A percentile compares a stretch with the other conserved stretches of the same genome.
Conservation (phyloP, 768 basidiomycete genomes). For the Punctularia strigosozonata region DNA sequence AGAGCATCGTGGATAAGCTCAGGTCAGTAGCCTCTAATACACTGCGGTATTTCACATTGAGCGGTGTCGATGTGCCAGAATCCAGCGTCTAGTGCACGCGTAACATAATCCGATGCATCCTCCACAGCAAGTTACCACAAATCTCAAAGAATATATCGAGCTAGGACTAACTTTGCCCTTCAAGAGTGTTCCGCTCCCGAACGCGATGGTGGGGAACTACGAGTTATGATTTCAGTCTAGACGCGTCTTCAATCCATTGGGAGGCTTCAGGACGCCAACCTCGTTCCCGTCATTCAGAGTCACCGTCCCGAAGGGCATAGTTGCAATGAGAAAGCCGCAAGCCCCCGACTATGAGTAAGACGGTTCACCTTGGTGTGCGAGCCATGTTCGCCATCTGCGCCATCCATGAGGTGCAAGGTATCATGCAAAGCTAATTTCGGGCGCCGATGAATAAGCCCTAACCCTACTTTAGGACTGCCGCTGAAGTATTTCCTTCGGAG, state of each 20-base stretch:
- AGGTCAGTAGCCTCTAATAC: too few species aligned
- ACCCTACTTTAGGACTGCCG: too few species aligned
- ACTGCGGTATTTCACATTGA: constrained; percentile 22
- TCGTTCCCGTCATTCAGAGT: background rate
- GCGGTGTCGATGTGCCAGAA: constrained; percentile 48
- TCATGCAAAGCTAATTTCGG: too few species aligned
- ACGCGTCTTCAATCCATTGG: too few species aligned
- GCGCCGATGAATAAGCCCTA: too few species aligned
- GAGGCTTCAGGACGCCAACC: background rate
- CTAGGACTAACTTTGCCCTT: background rate
- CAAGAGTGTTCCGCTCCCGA: constrained; percentile 31
- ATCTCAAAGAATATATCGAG: background rate
- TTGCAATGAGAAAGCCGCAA: too few species aligned
- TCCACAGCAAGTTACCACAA: constrained; percentile 17
- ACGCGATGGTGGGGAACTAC: background rate
- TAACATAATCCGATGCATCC: constrained; percentile 32
- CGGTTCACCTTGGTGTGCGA: too few species aligned
- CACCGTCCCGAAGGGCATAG: background rate
- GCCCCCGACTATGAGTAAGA: too few species aligned
- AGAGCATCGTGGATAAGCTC: background rate
- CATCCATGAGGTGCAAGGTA: too few species aligned
- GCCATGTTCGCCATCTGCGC: too few species aligned
- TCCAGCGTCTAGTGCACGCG: constrained; percentile 36
- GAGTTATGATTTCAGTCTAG: background rate
- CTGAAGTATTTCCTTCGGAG: too few species aligned